phyloP scores from a whole-genome alignment of 75 land plant species.

The Sequoiadendron giganteum region DNA sequence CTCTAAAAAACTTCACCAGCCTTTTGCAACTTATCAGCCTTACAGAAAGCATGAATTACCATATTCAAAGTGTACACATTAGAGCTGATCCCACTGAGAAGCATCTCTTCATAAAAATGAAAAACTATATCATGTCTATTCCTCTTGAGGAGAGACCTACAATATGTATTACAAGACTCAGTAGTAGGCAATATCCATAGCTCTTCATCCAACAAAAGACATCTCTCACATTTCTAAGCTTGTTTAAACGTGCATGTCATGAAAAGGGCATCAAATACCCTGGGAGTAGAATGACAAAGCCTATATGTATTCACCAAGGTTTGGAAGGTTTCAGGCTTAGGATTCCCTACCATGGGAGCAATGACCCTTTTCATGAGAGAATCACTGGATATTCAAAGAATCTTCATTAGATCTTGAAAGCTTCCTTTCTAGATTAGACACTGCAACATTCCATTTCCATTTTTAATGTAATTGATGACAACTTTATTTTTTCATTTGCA shows the following conservation, averaged over 20 bases:
- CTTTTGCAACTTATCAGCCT: conserved; percentile 45
- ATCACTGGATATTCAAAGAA: no score
- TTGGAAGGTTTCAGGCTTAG: conserved; percentile 34
- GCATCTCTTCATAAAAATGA: conserved; percentile 54
- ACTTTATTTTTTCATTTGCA: no score
- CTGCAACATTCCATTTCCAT: no score
- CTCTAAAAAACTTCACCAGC: conserved; percentile 43
- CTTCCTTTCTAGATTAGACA: no score
- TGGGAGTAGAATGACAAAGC: conserved; percentile 49
- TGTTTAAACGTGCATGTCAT: conserved; percentile 50
- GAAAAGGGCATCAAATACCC: conserved; percentile 54
- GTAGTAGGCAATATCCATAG: conserved; percentile 54
- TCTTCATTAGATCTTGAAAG: no score
- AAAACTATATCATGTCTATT: conserved; percentile 38
- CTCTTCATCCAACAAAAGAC: conserved; percentile 49
- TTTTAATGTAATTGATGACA: no score
- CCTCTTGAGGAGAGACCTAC: conserved; percentile 38
- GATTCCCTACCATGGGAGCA: conserved; percentile 16
- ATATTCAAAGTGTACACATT: conserved; percentile 59
- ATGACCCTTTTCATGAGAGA: conserved; percentile 28
- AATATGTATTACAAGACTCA: conserved; percentile 51
- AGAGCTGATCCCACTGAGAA: conserved; percentile 38
- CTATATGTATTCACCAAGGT: conserved; percentile 35
- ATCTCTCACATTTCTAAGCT: conserved; percentile 47
- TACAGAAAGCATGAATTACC: conserved; percentile 46